A percentile compares a stretch with the other conserved stretches of the same genome.
phyloP scores from a whole-genome alignment of 352 stramenopile species.

The Phytophthora nicotianae region DNA sequence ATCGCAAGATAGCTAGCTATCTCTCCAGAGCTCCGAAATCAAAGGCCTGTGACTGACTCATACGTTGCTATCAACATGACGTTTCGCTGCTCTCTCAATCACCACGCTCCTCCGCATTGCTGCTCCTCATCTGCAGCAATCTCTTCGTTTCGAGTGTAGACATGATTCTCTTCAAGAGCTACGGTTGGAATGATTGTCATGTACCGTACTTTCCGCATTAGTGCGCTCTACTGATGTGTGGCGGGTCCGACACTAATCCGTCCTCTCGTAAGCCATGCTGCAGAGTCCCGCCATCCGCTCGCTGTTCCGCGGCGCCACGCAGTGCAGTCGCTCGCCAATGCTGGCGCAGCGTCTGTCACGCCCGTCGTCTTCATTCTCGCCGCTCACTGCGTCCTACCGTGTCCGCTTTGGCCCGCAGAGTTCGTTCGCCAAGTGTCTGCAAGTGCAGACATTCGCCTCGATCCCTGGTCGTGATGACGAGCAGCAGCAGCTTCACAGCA shows the following conservation, averaged over 20 bases:
- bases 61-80: neutral
- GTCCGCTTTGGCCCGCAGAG: slow-evolving; percentile 20
- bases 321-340: slow-evolving; percentile 20
- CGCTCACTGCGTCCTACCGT: slow-evolving; percentile 19
- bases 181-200: slow-evolving; percentile 12
- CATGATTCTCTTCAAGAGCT: too few species aligned
- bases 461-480: slow-evolving; percentile 30
- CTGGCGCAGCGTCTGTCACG: slow-evolving; percentile 25
- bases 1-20: neutral
- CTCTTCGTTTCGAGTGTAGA: too few species aligned
- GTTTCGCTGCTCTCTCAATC: too few species aligned
- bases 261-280: slow-evolving; percentile 21
- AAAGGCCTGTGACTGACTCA: neutral
- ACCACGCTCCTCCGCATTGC: too few species aligned
- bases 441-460: slow-evolving; percentile 64
- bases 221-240: slow-evolving; percentile 13
- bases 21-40: neutral
- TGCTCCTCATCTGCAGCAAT: too few species aligned
- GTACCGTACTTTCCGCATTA: slow-evolving; percentile 10
- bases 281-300: slow-evolving; percentile 35
- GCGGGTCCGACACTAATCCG: neutral
- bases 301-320: slow-evolving; percentile 29
- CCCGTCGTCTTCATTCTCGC: slow-evolving; percentile 24
- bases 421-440: slow-evolving; percentile 34
- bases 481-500: slow-evolving; percentile 32